Conservation (phyloP, 495 filamentous ascomycete species). For the Aspergillus sclerotiicarbonarius region DNA sequence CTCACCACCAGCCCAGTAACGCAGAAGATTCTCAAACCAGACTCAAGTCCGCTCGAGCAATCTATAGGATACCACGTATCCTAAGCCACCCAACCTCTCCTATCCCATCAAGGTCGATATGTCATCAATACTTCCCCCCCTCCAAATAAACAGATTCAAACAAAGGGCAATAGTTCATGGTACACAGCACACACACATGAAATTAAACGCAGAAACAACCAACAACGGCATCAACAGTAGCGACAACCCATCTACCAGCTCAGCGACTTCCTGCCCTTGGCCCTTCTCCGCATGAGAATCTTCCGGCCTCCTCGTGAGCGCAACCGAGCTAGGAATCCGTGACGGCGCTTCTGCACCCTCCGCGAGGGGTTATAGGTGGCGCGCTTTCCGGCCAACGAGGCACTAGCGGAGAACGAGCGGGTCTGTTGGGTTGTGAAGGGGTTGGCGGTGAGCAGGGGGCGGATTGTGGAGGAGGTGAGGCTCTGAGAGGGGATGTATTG, state of each 20-base stretch:
- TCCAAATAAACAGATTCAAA: neutral
- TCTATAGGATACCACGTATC: too few species aligned
- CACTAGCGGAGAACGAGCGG: slow-evolving; percentile 43
- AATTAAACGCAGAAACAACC: neutral
- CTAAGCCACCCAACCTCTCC: too few species aligned
- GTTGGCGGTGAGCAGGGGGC: slow-evolving; percentile 23
- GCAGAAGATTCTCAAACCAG: too few species aligned
- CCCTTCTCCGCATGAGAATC: slow-evolving; percentile 55
- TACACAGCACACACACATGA: slow-evolving; percentile 7
- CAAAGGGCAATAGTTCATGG: neutral
- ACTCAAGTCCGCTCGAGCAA: too few species aligned
- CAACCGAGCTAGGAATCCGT: slow-evolving; percentile 64
- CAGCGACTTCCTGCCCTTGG: slow-evolving; percentile 61
- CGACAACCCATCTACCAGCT: slow-evolving; percentile 45
- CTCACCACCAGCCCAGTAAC: too few species aligned
- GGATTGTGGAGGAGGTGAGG: slow-evolving; percentile 28
- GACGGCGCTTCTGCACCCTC: slow-evolving; percentile 66
- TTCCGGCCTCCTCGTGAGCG: slow-evolving; percentile 54
- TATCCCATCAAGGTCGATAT: neutral
- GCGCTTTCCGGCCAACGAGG: slow-evolving; percentile 51
- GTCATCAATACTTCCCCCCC: neutral
- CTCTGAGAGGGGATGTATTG: slow-evolving; percentile 10
- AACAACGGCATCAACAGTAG: neutral
- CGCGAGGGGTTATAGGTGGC: slow-evolving; percentile 66
- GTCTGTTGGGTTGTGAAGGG: slow-evolving; percentile 27